Conservation (phyloP, 1,284 basidiomycete species). For the Naganishia liquefaciens region DNA sequence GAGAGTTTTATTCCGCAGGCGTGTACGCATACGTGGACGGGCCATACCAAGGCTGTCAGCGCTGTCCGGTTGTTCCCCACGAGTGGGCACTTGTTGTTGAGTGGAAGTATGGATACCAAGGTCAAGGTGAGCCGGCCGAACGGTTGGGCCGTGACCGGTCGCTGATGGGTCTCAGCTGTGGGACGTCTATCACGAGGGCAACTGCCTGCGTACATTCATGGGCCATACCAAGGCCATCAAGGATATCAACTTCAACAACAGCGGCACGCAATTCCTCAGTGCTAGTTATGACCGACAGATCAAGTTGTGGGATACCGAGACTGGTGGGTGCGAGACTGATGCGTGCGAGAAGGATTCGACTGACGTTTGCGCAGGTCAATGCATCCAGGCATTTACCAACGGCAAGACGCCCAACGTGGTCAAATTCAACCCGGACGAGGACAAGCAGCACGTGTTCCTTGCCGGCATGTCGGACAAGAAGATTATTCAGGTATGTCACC, state of each 20-base stretch:
- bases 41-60: slow-evolving; percentile 96
- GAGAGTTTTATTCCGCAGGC: slow-evolving; percentile 92
- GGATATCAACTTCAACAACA: slow-evolving; percentile 91
- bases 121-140: slow-evolving; percentile 71
- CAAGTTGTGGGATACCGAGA: slow-evolving; percentile 99
- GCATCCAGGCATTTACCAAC: slow-evolving; percentile 91
- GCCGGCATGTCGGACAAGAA: slow-evolving; percentile 99
- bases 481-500: slow-evolving; percentile 78
- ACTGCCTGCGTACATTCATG: slow-evolving; percentile 94
- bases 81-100: slow-evolving; percentile 88
- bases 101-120: slow-evolving; percentile 96
- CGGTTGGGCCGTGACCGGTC: background rate
- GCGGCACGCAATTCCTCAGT: slow-evolving; percentile 85
- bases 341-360: background rate
- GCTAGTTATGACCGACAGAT: slow-evolving; percentile 94
- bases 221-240: slow-evolving; percentile 96
- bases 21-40: slow-evolving; percentile 95
- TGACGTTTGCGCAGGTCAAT: slow-evolving; percentile 61
- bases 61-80: slow-evolving; percentile 87
- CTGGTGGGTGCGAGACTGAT: slow-evolving; percentile 60
- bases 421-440: slow-evolving; percentile 90
- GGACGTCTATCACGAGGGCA: slow-evolving; percentile 96
- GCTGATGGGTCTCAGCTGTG: slow-evolving; percentile 68
- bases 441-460: slow-evolving; percentile 94
- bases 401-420: slow-evolving; percentile 96